These are phyloP conservation scores for Saturnispora bothae DNA, from an alignment of 805 yeast species.

Conservation along the genomic window DNA sequence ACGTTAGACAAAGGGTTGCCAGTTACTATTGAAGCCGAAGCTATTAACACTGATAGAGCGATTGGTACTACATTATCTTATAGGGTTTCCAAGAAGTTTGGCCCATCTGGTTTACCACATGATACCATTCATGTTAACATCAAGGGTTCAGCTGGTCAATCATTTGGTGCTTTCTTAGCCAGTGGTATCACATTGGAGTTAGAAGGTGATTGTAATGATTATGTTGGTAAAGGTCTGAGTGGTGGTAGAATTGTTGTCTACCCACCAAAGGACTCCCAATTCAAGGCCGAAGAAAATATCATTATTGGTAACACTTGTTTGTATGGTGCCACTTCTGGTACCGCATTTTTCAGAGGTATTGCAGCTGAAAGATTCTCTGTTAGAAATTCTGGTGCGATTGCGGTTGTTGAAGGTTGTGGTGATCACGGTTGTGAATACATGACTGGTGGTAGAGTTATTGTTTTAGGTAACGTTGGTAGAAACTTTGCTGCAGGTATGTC, in stretches of 20 bases:
- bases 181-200: constrained; percentile 91
- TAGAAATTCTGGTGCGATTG: constrained; percentile 96
- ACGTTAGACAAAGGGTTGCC: constrained; percentile 96
- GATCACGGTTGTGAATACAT: constrained; percentile 98
- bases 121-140: constrained; percentile 92
- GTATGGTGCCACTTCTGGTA: constrained; percentile 95
- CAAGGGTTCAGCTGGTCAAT: constrained; percentile 94
- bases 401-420: constrained; percentile 95
- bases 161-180: constrained; percentile 96
- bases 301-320: constrained; percentile 95
- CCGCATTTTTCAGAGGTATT: constrained; percentile 89
- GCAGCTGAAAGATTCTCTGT: constrained; percentile 98
- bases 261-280: constrained; percentile 76
- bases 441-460: constrained; percentile 98
- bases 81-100: constrained; percentile 85
- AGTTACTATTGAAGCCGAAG: constrained; percentile 85
- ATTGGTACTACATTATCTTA: constrained; percentile 92
- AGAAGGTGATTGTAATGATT: constrained; percentile 97
- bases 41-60: constrained; percentile 93
- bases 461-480: constrained; percentile 84
- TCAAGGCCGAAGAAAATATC: constrained; percentile 93
- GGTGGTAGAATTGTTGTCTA: constrained; percentile 91
- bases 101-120: constrained; percentile 88
- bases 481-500: constrained; percentile 98
- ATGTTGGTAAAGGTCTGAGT: constrained; percentile 93